These are phyloP conservation scores for Colletotrichum eleusines DNA, from an alignment of 2,329 filamentous ascomycete genomes.

Conservation along the genomic window DNA sequence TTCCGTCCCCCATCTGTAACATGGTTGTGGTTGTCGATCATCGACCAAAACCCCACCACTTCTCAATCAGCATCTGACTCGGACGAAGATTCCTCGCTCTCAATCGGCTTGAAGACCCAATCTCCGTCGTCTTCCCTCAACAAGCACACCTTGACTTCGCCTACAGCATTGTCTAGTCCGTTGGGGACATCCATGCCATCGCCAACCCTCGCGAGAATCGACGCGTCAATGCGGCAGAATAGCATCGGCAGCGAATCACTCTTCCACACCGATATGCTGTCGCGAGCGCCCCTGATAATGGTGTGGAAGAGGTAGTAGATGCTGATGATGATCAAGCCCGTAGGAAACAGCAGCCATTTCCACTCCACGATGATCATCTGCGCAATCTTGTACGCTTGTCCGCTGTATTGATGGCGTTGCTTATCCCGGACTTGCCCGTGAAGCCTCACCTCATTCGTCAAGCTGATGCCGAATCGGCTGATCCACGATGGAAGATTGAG, in stretches of 20 bases:
- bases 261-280: slow-evolving; percentile 55
- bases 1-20: background rate
- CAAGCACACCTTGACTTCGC: slow-evolving; percentile 51
- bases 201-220: slow-evolving; percentile 48
- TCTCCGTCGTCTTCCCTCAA: slow-evolving; percentile 50
- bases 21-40: background rate
- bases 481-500: slow-evolving; percentile 51
- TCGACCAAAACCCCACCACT: background rate
- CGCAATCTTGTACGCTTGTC: slow-evolving; percentile 48
- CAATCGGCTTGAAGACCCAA: slow-evolving; percentile 52
- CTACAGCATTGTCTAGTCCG: slow-evolving; percentile 51
- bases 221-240: slow-evolving; percentile 52
- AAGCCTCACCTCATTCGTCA: slow-evolving; percentile 53
- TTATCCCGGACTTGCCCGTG: slow-evolving; percentile 45
- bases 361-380: slow-evolving; percentile 52
- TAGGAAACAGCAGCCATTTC: slow-evolving; percentile 54
- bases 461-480: slow-evolving; percentile 48
- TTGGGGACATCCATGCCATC: slow-evolving; percentile 53
- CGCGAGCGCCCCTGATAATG: slow-evolving; percentile 51
- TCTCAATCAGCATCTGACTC: slow-evolving; percentile 32
- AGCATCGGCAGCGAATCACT: slow-evolving; percentile 54
- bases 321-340: slow-evolving; percentile 50
- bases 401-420: slow-evolving; percentile 45
- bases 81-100: slow-evolving; percentile 34
- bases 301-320: slow-evolving; percentile 53